Evolutionary conservation across 1,284 basidiomycete species (phyloP).

Genomic region (Butyriboletus pseudospeciosus): DNA sequence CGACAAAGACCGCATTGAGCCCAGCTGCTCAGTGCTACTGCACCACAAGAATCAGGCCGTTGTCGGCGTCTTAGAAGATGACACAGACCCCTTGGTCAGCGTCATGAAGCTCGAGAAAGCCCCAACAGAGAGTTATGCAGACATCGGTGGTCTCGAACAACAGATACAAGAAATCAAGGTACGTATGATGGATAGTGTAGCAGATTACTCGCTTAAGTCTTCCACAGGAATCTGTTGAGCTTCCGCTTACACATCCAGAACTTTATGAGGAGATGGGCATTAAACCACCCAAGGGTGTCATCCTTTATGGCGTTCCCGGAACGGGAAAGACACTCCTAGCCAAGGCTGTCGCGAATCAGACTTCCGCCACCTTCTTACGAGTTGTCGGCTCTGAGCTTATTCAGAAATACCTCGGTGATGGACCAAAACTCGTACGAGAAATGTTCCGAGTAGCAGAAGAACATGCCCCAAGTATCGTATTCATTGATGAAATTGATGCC

Average conservation of each 20-base stretch:
- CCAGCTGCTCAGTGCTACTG: slow-evolving; percentile 90
- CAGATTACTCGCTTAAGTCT: background rate
- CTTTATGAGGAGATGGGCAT: slow-evolving; percentile 99
- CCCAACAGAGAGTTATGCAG: slow-evolving; percentile 97
- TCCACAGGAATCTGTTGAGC: slow-evolving; percentile 91
- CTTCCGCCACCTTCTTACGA: slow-evolving; percentile 96
- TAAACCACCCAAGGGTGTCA: slow-evolving; percentile 97
- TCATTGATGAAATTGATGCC: slow-evolving; percentile 99
- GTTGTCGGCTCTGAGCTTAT: slow-evolving; percentile 98
- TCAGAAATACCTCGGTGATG: slow-evolving; percentile 99
- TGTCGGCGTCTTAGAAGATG: slow-evolving; percentile 94
- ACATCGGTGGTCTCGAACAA: slow-evolving; percentile 93
- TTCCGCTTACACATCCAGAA: slow-evolving; percentile 97
- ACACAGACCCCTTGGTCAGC: slow-evolving; percentile 96
- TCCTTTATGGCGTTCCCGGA: slow-evolving; percentile 97
- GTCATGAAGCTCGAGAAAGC: slow-evolving; percentile 99
- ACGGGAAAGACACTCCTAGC: slow-evolving; percentile 98
- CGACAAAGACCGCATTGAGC: slow-evolving; percentile 97
- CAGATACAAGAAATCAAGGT: slow-evolving; percentile 99
- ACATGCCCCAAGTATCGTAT: slow-evolving; percentile 97
- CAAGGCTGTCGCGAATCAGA: slow-evolving; percentile 99
- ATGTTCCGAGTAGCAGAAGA: slow-evolving; percentile 97
- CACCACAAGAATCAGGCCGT: slow-evolving; percentile 97
- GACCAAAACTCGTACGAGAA: slow-evolving; percentile 98
- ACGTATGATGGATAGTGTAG: background rate